Base-by-base conservation (phyloP, 768 basidiomycete genomes). In the Paxillus involutus region DNA sequence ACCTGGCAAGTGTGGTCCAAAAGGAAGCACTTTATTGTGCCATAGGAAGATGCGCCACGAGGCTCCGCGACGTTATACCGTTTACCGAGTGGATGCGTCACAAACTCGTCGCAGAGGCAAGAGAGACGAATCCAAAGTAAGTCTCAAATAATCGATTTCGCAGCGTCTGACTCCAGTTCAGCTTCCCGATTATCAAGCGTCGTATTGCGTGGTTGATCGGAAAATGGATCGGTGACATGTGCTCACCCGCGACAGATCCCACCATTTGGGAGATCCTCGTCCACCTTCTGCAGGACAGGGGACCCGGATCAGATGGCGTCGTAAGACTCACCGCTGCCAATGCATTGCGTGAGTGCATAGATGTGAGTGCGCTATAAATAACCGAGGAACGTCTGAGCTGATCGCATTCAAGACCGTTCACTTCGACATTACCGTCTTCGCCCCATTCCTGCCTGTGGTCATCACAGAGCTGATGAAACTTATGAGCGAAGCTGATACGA, bases 171-270 rank as follows among this genome's bases (percentile, higher is more conserved):
- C 50, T 40, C 33, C 32, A 37, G 10, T 40, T 29, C 52, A 96
- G 94, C 53, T 93, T 89, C 66, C 89, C 91, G 0, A 89, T 98
- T 50, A 82, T 98, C 56, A 96, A 98, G 69, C 83, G 94, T n/a
- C 83, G 95, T 32, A 89, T 98, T 59, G 94, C 95, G 1, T 97
- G 94, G 94, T 75, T 98, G 4, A 80, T 98, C 44, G 94, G 95
- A 24, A 89, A 86, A 77, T 94, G 92, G 89, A 79, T 93, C 33
- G 75, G 82, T 13, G 88, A 93, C 44, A 78, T 81, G 53, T 84
- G 84, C 57, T 70, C 79, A 17, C 74, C 79, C 13, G 77, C 83
- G 1, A 81, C 82, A 44, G 83, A 87, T 55, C 74, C 82, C 2
- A 72, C 77, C 49, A 74, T 94, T 29, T 98, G 94, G 92, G 81